Base-by-base conservation (phyloP, 176 grass and related monocot genomes). In the Rhynchospora breviuscula region DNA sequence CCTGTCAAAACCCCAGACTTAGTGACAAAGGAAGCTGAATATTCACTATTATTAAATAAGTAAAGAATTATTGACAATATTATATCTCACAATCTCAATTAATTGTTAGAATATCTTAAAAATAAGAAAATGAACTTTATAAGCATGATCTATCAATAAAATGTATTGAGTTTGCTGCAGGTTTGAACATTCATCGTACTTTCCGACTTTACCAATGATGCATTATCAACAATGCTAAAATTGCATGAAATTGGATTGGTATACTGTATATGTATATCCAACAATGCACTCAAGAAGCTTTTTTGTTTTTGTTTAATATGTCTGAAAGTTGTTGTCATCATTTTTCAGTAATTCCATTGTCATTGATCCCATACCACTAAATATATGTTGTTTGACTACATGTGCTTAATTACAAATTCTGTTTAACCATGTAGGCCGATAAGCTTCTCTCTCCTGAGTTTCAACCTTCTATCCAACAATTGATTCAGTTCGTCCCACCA, bases 361-460 rank as follows among this genome's bases (percentile, higher is more conserved):
- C 29, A 10, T 67, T 25, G 29, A 67, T 67, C 63, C 63, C 0
- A 6, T 67, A 25, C 63, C 2, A 67, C 15, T 33, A 33, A 67
- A 69, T n/a, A 69, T 18, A 9, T 69, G 15, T 69, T 69, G 7
- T 44, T 69, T 62, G 57, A 65, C 17, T 22, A 10, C 60, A 85
- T 66, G 10, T 65, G 57, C 10, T 31, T 77, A 77, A 43, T 48
- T 49, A 25, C 43, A 49, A 14, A 9, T 78, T 11, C 11, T 85
- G 62, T 35, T 63, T 86, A 83, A 85, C 23, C 75, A 40, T 85
- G 63, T 84, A 98, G 95, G 95, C 95, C 2, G 92, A 98, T 60
- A 98, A 98, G 83, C 86, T 98, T 56, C 88, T 98, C 18, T 89
- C 87, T 62, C 95, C 84, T 25, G 94, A 97, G 82, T 97, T 97